Base-by-base conservation (phyloP, 306 rosid genomes). In the Amphicarpaea edgeworthii region DNA sequence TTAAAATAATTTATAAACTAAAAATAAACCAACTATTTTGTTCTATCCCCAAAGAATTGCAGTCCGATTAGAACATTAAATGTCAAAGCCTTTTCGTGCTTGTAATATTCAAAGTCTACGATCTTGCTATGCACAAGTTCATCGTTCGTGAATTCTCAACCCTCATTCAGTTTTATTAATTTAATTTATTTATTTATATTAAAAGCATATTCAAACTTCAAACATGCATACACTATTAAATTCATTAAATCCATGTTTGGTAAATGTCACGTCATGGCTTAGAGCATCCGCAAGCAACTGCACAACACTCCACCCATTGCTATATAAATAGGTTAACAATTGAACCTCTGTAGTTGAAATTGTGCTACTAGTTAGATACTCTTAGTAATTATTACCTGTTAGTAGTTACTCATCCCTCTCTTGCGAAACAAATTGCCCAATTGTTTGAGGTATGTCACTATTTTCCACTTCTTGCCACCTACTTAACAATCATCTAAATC, bases 251-350 rank as follows among this genome's bases (percentile, higher is more conserved):
- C 15, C 32, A 46, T 65, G 28, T 43, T 53, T 68, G 26, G 70
- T 60, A 34, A 49, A 70, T 72, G 77, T 78, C 82, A 70, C 77
- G 77, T 78, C 82, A 70, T 70, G 37, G 70, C 63, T 46, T 58
- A 32, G 76, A 58, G 70, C 72, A 70, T 49, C 1, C 16, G n/a
- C 8, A 43, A 11, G 3, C 4, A 28, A 28, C n/a, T 11, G 30
- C 28, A 43, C 60, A 20, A 24, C 46, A 24, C 28, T 16, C 16
- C 5, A 28, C 26, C 62, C 8, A 12, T 19, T 28, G 34, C 9
- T 77, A 16, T 68, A 68, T 57, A 76, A 40, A 55, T 57, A 69
- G 19, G 34, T 20, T 69, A 34, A 20, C 21, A 46, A 5, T 78
- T 38, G 41, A 54, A 55, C 54, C 40, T 37, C 46, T 42, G 9